Conservation (phyloP, 2,329 filamentous ascomycete species). For the Pseudogymnoascus sp. region DNA sequence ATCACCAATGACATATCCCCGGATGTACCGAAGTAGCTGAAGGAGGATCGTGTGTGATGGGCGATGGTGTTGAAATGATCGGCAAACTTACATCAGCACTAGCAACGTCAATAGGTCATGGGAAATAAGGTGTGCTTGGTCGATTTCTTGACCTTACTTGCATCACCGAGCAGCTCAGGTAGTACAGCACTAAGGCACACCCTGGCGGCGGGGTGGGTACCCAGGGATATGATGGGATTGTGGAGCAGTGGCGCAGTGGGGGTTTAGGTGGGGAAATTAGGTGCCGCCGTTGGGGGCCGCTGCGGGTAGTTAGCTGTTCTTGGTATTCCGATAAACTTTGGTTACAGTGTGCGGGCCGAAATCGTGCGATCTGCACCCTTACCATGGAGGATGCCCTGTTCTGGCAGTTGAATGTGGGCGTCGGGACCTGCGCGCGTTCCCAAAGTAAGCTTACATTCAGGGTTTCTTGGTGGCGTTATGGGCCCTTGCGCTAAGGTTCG, state of each 20-base stretch:
- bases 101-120: neutral
- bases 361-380: neutral
- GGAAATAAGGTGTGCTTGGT: neutral
- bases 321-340: neutral
- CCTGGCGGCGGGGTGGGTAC: neutral
- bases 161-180: neutral
- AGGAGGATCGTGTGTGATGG: neutral
- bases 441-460: neutral
- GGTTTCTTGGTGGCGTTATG: neutral
- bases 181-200: neutral
- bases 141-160: neutral
- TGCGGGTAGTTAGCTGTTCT: neutral
- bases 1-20: neutral
- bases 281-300: neutral
- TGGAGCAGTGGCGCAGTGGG: neutral
- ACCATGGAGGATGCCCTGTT: neutral
- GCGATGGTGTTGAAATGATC: neutral
- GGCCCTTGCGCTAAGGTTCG: neutral
- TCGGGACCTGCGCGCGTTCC: neutral
- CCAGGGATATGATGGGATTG: neutral
- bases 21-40: neutral
- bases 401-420: neutral
- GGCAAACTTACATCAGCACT: constrained; percentile 6
- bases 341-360: neutral
- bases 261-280: neutral